Evolutionary conservation across 768 basidiomycete species (phyloP).

Genomic region (Amanita phalloides): DNA sequence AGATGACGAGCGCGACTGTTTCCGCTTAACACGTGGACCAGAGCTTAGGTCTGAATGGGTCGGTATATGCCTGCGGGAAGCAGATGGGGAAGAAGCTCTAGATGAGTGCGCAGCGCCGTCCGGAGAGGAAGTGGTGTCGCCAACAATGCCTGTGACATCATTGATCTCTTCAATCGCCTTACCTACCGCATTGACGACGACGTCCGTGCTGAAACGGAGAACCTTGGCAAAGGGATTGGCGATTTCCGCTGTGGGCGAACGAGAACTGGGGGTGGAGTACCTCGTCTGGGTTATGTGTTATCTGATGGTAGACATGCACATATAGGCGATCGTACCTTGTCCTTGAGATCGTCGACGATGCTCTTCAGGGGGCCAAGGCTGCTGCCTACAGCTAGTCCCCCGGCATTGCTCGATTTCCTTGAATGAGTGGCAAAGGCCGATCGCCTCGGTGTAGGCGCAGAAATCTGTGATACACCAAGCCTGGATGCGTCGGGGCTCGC

Average conservation of each 20-base stretch:
- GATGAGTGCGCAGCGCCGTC: neutral
- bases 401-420: conserved; percentile 12
- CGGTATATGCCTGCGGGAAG: conserved; percentile 38
- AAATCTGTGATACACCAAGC: neutral
- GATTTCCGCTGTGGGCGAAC: conserved; percentile 32
- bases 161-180: conserved; percentile 3
- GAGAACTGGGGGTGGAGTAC: conserved; percentile 27
- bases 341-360: conserved; percentile 71
- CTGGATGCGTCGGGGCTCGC: conserved; percentile 11
- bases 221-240: conserved; percentile 50
- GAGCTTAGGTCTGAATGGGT: conserved; percentile 30
- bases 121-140: neutral
- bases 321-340: conserved; percentile 34
- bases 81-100: conserved; percentile 8
- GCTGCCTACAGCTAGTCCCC: conserved; percentile 14
- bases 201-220: conserved; percentile 21
- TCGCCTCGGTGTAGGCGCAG: neutral
- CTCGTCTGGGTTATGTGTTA: conserved; percentile 11
- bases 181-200: conserved; percentile 7
- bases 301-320: neutral
- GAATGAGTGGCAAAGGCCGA: neutral
- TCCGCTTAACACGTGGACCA: conserved; percentile 35
- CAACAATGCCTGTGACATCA: neutral
- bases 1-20: conserved; percentile 41
- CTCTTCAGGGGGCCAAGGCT: conserved; percentile 40